Evolutionary conservation across 2,329 filamentous ascomycete genomes (phyloP).

Genomic region (Talaromyces rugulosus): DNA sequence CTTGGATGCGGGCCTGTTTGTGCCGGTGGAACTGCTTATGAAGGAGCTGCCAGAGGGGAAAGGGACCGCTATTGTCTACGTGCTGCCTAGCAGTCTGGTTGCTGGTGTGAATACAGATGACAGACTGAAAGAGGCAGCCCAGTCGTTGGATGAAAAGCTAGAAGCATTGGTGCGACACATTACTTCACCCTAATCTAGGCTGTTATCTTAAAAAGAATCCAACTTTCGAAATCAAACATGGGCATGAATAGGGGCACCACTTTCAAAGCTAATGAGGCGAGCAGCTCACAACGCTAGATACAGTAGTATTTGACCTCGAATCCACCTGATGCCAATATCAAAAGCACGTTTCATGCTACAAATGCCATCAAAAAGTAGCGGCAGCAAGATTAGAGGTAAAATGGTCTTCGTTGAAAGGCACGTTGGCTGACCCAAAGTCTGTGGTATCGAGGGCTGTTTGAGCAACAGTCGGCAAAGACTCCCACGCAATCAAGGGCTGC

Average conservation of each 20-base stretch:
- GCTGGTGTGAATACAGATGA: neutral
- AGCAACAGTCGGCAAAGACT: conserved; percentile 43
- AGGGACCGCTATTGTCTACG: neutral
- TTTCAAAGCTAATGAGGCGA: no score
- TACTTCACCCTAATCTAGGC: no score
- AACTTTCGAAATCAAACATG: no score
- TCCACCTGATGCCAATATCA: no score
- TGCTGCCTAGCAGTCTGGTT: conserved; percentile 2
- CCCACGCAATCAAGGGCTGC: conserved; percentile 49
- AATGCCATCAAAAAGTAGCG: conserved; percentile 28
- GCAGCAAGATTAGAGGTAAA: conserved; percentile 42
- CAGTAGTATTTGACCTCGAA: neutral
- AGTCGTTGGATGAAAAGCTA: no score
- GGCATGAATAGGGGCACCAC: no score
- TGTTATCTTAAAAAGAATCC: no score
- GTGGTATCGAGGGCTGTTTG: conserved; percentile 41
- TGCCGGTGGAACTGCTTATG: neutral
- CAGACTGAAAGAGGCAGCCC: no score
- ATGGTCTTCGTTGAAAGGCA: conserved; percentile 46
- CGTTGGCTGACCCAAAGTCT: conserved; percentile 45
- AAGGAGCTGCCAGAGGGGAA: neutral
- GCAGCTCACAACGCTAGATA: no score
- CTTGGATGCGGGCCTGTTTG: neutral
- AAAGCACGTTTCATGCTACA: no score
- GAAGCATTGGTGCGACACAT: no score